Conservation (phyloP, 1,284 basidiomycete species). For the Hemileia vastatrix region DNA sequence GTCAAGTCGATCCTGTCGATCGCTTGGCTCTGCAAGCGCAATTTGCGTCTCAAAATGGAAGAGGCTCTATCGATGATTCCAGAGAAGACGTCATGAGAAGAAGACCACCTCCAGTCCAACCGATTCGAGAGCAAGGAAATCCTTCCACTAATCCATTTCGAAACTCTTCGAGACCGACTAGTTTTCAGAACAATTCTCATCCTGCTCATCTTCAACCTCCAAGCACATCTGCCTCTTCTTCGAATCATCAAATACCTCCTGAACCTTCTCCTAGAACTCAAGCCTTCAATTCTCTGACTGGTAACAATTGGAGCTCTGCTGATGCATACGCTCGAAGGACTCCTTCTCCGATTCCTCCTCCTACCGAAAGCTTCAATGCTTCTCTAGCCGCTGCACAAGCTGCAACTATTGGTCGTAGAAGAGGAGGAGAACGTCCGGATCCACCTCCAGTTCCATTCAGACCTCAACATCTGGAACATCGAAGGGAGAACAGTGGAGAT, state of each 20-base stretch:
- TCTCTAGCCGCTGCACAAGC: constrained; percentile 29
- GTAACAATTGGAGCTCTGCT: constrained; percentile 14
- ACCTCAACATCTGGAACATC: neutral
- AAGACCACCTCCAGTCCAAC: neutral
- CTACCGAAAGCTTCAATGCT: constrained; percentile 23
- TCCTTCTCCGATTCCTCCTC: neutral
- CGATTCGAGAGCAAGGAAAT: neutral
- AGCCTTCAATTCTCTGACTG: constrained; percentile 27
- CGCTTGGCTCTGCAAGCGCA: neutral
- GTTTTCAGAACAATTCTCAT: neutral
- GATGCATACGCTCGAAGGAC: neutral
- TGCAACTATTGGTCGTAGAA: constrained; percentile 24
- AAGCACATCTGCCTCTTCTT: neutral
- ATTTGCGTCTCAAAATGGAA: neutral
- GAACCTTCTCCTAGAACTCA: constrained; percentile 27
- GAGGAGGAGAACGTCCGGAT: neutral
- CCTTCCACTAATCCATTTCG: neutral
- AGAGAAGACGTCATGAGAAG: neutral
- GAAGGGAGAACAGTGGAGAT: neutral
- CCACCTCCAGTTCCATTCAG: neutral
- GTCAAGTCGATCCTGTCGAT: neutral
- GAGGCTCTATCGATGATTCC: neutral
- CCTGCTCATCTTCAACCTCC: neutral
- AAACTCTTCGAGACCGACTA: neutral
- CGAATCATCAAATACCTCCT: neutral